Percentiles rank a stretch among this genome's conserved stretches.
These are phyloP conservation scores for Nemania sp. DNA, from an alignment of 2,329 filamentous ascomycete species.

Conservation along the genomic window DNA sequence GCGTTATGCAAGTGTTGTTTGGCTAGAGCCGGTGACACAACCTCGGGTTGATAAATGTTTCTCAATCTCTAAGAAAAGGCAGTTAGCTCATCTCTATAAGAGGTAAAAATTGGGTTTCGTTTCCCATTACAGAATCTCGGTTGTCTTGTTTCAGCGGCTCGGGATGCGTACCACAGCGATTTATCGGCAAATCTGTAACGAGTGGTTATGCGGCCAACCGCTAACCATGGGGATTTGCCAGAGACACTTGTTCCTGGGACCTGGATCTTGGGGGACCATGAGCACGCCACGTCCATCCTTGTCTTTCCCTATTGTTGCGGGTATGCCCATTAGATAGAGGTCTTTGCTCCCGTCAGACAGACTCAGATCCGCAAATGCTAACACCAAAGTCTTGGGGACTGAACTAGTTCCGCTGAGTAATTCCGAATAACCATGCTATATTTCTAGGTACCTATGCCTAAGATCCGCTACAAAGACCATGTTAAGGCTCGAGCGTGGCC, in stretches of 20 bases:
- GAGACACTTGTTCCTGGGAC: slow-evolving; percentile 37
- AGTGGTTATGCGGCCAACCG: slow-evolving; percentile 37
- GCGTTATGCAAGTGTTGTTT: slow-evolving; percentile 2
- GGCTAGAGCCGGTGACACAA: slow-evolving; percentile 24
- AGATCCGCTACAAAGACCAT: slow-evolving; percentile 6
- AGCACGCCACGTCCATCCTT: slow-evolving; percentile 30
- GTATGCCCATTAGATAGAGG: slow-evolving; percentile 10
- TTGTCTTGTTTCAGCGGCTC: slow-evolving; percentile 28
- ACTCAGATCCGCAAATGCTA: slow-evolving; percentile 27
- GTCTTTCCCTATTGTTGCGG: slow-evolving; percentile 38
- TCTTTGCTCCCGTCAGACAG: slow-evolving; percentile 27
- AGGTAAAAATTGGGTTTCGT: slow-evolving; percentile 3
- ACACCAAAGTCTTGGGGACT: slow-evolving; percentile 15
- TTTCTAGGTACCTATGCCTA: background rate
- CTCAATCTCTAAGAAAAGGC: background rate
- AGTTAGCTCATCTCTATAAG: slow-evolving; percentile 4
- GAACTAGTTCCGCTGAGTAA: background rate
- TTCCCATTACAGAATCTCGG: slow-evolving; percentile 16
- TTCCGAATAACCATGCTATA: background rate
- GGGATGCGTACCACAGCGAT: slow-evolving; percentile 24
- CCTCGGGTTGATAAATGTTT: slow-evolving; percentile 19
- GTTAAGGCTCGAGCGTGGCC: background rate
- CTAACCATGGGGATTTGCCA: slow-evolving; percentile 14
- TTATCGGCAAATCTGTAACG: slow-evolving; percentile 33
- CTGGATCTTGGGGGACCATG: slow-evolving; percentile 28